These are phyloP conservation scores for Gynostemma pentaphyllum DNA, from an alignment of 306 rosid species.

Conservation along the genomic window DNA sequence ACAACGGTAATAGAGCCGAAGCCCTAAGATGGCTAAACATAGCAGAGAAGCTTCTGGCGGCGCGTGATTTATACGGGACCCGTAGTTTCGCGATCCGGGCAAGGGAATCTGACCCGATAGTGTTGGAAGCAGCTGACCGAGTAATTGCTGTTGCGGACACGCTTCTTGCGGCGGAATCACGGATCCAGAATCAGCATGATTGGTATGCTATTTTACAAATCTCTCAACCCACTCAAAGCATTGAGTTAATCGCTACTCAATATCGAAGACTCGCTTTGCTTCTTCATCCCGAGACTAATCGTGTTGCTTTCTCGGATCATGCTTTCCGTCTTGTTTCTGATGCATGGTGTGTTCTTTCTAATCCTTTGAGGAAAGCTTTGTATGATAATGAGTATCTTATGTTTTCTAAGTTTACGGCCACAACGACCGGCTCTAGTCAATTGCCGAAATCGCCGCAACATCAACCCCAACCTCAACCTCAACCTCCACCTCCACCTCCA, in stretches of 20 bases:
- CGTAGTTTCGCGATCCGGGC: slow-evolving; percentile 79
- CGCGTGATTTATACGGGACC: slow-evolving; percentile 70
- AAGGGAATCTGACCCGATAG: slow-evolving; percentile 62
- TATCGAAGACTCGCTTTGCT: slow-evolving; percentile 63
- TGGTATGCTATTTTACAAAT: slow-evolving; percentile 63
- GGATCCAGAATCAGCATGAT: slow-evolving; percentile 47
- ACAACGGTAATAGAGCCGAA: slow-evolving; percentile 39
- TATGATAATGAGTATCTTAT: slow-evolving; percentile 47
- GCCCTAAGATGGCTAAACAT: slow-evolving; percentile 80
- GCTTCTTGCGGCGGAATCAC: slow-evolving; percentile 47
- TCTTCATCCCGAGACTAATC: slow-evolving; percentile 53
- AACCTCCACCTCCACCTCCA: too few relatives aligned
- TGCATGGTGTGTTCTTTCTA: slow-evolving; percentile 69
- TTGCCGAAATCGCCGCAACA: slow-evolving; percentile 4
- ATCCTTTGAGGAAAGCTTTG: slow-evolving; percentile 39
- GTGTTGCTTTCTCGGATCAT: slow-evolving; percentile 40
- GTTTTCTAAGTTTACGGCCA: slow-evolving; percentile 20
- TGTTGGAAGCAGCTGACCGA: slow-evolving; percentile 48
- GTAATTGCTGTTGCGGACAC: slow-evolving; percentile 71
- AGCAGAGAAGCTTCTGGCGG: slow-evolving; percentile 60
- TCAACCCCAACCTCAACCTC: slow-evolving; percentile 7
- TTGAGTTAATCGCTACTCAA: slow-evolving; percentile 60
- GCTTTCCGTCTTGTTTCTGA: slow-evolving; percentile 67
- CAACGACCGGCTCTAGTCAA: slow-evolving; percentile 18
- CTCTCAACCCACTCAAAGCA: slow-evolving; percentile 41